Conservation (phyloP, 768 basidiomycete genomes). For the Podaxis rugospora region DNA sequence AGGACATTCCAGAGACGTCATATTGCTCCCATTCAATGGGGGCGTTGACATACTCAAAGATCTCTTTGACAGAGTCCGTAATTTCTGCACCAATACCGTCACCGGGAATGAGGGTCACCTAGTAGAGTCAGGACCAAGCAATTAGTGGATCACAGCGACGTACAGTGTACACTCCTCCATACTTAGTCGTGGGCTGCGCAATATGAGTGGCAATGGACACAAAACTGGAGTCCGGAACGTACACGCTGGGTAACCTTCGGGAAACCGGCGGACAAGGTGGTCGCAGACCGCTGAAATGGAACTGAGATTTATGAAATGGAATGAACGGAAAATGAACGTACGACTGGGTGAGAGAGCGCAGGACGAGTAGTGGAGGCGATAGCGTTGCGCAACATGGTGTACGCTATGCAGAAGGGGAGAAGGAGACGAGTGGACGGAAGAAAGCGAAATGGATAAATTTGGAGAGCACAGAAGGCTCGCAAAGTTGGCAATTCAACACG, state of each 20-base stretch:
- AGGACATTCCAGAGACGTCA: slow-evolving; percentile 94
- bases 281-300: slow-evolving; percentile 55
- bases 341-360: slow-evolving; percentile 39
- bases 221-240: slow-evolving; percentile 20
- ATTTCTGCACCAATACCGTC: slow-evolving; percentile 98
- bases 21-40: slow-evolving; percentile 99
- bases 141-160: slow-evolving; percentile 21
- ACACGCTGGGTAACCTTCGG: slow-evolving; percentile 72
- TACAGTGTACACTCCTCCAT: slow-evolving; percentile 91
- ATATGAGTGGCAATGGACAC: slow-evolving; percentile 1
- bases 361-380: slow-evolving; percentile 55
- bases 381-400: slow-evolving; percentile 65
- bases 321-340: slow-evolving; percentile 25
- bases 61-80: slow-evolving; percentile 97
- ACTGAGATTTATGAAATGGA: slow-evolving; percentile 3
- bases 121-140: slow-evolving; percentile 20
- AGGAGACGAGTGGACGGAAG: slow-evolving; percentile 22
- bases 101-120: slow-evolving; percentile 97
- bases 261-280: slow-evolving; percentile 75
- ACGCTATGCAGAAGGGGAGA: slow-evolving; percentile 24
- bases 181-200: slow-evolving; percentile 77
- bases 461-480: neutral
- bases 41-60: slow-evolving; percentile 95
- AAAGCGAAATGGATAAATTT: slow-evolving; percentile 16
- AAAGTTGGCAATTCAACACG: neutral